Conservation (phyloP, 2,329 filamentous ascomycete species). For the Colletotrichum filicis region DNA sequence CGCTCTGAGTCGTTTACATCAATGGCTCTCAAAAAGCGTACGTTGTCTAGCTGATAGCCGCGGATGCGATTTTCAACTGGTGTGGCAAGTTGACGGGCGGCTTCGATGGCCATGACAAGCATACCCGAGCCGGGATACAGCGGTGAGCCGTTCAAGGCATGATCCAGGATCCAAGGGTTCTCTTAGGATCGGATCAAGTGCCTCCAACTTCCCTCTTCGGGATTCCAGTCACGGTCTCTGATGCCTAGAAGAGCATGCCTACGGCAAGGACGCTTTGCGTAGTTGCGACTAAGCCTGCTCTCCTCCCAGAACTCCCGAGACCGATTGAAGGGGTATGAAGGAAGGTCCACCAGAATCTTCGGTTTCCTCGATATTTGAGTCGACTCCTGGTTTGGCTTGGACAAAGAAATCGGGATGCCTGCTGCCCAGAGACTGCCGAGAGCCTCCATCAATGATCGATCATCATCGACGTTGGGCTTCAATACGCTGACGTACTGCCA, state of each 20-base stretch:
- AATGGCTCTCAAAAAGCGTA: constrained; percentile 12
- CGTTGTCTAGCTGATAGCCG: constrained; percentile 4
- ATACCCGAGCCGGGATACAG: constrained; percentile 64
- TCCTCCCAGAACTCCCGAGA: constrained; percentile 63
- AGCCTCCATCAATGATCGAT: background rate
- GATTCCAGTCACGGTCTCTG: constrained; percentile 53
- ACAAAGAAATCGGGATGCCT: background rate
- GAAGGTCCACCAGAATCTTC: constrained; percentile 53
- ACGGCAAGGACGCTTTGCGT: constrained; percentile 54
- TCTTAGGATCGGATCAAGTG: constrained; percentile 59
- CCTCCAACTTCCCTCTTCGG: constrained; percentile 58
- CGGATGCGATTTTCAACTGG: background rate
- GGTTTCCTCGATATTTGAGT: constrained; percentile 28
- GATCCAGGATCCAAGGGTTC: constrained; percentile 63
- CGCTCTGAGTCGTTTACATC: constrained; percentile 4
- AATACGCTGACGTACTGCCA: background rate
- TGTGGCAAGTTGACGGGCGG: constrained; percentile 48
- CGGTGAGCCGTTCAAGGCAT: constrained; percentile 56
- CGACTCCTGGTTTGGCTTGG: background rate
- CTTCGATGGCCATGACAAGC: constrained; percentile 61
- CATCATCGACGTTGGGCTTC: background rate
- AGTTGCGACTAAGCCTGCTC: constrained; percentile 54
- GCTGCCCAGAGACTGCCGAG: background rate
- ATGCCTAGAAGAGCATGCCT: constrained; percentile 63
- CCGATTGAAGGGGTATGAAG: constrained; percentile 66